These are phyloP conservation scores for Musa beccarii DNA, from an alignment of 176 grass and related monocot genomes.

Conservation along the genomic window DNA sequence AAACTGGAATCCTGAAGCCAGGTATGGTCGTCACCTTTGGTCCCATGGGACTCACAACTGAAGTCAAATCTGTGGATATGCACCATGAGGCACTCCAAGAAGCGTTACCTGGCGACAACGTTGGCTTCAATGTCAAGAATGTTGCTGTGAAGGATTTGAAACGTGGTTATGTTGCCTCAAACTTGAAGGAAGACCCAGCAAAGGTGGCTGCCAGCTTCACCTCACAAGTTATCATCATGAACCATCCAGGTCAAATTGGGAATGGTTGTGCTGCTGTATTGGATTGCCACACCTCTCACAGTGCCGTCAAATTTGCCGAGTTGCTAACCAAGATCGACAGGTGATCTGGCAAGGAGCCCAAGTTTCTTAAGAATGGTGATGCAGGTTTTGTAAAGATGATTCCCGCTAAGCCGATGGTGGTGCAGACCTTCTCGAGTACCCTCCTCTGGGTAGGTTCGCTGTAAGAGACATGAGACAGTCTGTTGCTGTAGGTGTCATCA, in stretches of 20 bases:
- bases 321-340: not conserved
- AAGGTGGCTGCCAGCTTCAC: slow-evolving; percentile 7
- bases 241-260: slow-evolving; percentile 8
- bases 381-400: slow-evolving; percentile 3
- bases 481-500: not conserved
- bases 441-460: not conserved
- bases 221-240: slow-evolving; percentile 8
- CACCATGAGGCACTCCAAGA: slow-evolving; percentile 12
- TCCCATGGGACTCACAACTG: not conserved
- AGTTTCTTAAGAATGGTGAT: not conserved
- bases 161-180: slow-evolving; percentile 5
- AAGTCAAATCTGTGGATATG: slow-evolving; percentile 6
- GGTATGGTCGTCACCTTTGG: slow-evolving; percentile 4
- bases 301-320: not conserved
- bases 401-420: not conserved
- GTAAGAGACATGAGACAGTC: slow-evolving; percentile 8
- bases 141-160: slow-evolving; percentile 7
- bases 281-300: slow-evolving; percentile 13
- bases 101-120: not conserved
- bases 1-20: not conserved
- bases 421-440: not conserved
- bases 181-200: not conserved
- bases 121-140: slow-evolving; percentile 7
- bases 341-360: slow-evolving; percentile 7
- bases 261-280: not conserved